Percentiles rank a stretch among this genome's conserved stretches.
These are phyloP conservation scores for Blepharisma stoltei DNA, from an alignment of 73 alveolate genomes.

Conservation along the genomic window DNA sequence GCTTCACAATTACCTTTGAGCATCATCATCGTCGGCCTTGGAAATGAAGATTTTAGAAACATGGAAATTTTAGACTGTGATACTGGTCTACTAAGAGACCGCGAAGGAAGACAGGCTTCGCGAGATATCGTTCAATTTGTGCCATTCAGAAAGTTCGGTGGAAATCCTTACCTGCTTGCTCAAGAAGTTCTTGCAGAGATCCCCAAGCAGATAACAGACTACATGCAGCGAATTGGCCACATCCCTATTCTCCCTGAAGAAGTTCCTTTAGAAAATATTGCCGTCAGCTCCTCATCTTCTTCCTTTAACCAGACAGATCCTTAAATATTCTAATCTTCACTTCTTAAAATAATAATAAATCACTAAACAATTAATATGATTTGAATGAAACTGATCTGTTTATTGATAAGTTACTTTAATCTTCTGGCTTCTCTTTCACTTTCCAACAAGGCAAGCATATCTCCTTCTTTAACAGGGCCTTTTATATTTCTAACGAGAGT, in stretches of 20 bases:
- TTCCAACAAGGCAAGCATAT: slow-evolving; percentile 96
- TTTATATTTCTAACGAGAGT: slow-evolving; percentile 95
- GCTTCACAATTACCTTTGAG: slow-evolving; percentile 77
- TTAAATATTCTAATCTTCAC: no score
- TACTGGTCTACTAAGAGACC: slow-evolving; percentile 46
- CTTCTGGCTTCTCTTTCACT: slow-evolving; percentile 99
- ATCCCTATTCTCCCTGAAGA: background rate
- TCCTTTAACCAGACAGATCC: no score
- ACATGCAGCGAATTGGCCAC: background rate
- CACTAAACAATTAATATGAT: no score
- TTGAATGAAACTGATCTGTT: no score
- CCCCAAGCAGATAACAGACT: slow-evolving; percentile 73
- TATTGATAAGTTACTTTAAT: slow-evolving; percentile 34
- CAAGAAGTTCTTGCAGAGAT: slow-evolving; percentile 94
- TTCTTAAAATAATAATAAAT: no score
- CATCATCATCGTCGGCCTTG: slow-evolving; percentile 80
- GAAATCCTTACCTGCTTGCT: slow-evolving; percentile 66
- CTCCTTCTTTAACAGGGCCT: slow-evolving; percentile 99
- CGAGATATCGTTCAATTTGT: slow-evolving; percentile 86
- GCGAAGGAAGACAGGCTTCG: slow-evolving; percentile 53
- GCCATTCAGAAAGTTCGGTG: slow-evolving; percentile 68
- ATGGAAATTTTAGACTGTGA: slow-evolving; percentile 85
- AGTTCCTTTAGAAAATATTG: background rate
- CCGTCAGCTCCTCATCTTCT: no score
- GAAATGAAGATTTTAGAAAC: slow-evolving; percentile 64